These are phyloP conservation scores for Crithidia sp. DNA, from an alignment of 208 protist species.

Conservation along the genomic window DNA sequence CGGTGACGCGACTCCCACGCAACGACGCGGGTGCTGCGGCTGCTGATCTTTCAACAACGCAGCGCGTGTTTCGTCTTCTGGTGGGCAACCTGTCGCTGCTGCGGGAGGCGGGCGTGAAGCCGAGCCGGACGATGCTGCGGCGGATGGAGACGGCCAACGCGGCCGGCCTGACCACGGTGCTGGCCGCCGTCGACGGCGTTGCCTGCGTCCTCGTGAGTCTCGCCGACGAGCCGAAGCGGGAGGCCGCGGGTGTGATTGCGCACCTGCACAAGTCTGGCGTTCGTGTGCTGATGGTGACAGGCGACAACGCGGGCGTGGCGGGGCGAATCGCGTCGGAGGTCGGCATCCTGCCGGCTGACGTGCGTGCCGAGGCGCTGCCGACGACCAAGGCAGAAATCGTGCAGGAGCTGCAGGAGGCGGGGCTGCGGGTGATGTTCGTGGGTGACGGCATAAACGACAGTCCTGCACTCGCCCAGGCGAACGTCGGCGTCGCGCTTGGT, in stretches of 20 bases:
- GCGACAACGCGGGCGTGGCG: constrained; percentile 81
- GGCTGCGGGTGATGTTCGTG: constrained; percentile 75
- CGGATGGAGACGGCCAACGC: constrained; percentile 37
- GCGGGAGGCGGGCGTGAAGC: constrained; percentile 31
- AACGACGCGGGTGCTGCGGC: background rate
- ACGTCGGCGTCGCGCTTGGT: constrained; percentile 90
- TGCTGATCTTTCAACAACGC: background rate
- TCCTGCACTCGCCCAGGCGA: constrained; percentile 82
- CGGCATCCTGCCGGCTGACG: constrained; percentile 71
- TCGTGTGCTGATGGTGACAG: constrained; percentile 81
- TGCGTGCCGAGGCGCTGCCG: constrained; percentile 86
- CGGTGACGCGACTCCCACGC: background rate
- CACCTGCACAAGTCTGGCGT: constrained; percentile 57
- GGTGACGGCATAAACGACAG: constrained; percentile 94
- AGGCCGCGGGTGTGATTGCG: constrained; percentile 76
- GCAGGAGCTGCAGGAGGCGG: constrained; percentile 59
- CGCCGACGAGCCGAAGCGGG: constrained; percentile 85
- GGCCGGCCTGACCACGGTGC: constrained; percentile 66
- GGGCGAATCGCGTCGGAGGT: constrained; percentile 60
- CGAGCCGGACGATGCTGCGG: constrained; percentile 30
- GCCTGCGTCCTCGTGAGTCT: constrained; percentile 68
- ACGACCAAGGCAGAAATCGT: constrained; percentile 86
- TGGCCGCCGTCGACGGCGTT: constrained; percentile 76
- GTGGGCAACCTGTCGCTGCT: constrained; percentile 83
- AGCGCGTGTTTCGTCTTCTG: constrained; percentile 47